These are phyloP conservation scores for Suhomyces faveliae DNA, from an alignment of 805 yeast genomes.

Conservation along the genomic window DNA sequence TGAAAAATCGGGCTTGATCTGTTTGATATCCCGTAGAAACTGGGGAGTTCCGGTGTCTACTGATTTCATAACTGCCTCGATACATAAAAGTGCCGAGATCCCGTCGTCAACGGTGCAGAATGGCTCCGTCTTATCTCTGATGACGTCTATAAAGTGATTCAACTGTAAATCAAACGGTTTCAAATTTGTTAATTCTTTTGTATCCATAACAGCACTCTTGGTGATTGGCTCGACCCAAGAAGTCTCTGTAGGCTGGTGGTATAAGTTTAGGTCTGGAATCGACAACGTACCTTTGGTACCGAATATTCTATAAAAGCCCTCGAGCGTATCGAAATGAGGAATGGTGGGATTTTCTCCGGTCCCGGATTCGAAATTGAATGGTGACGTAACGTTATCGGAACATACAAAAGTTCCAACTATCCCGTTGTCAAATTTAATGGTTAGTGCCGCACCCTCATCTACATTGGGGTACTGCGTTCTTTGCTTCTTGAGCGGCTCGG, in stretches of 20 bases:
- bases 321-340: conserved; percentile 28
- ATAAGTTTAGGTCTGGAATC: conserved; percentile 40
- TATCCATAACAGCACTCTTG: conserved; percentile 6
- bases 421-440: conserved; percentile 37
- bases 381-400: conserved; percentile 40
- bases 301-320: conserved; percentile 39
- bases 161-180: conserved; percentile 40
- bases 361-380: conserved; percentile 41
- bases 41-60: conserved; percentile 33
- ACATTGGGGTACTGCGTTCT: conserved; percentile 26
- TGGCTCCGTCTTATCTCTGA: conserved; percentile 26
- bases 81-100: conserved; percentile 31
- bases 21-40: conserved; percentile 11
- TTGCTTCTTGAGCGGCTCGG: conserved; percentile 35
- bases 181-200: conserved; percentile 7
- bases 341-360: conserved; percentile 45
- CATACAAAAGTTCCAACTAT: conserved; percentile 42
- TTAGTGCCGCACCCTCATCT: conserved; percentile 44
- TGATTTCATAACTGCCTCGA: conserved; percentile 34
- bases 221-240: conserved; percentile 31
- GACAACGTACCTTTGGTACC: conserved; percentile 40
- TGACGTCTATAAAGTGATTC: conserved; percentile 37
- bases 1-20: conserved; percentile 8
- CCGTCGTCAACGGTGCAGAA: conserved; percentile 35
- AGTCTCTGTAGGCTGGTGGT: conserved; percentile 26